Percentiles rank a stretch among this genome's conserved stretches.
Evolutionary conservation across 1,139 yeast species (phyloP).

Genomic region (Diutina rugosa): DNA sequence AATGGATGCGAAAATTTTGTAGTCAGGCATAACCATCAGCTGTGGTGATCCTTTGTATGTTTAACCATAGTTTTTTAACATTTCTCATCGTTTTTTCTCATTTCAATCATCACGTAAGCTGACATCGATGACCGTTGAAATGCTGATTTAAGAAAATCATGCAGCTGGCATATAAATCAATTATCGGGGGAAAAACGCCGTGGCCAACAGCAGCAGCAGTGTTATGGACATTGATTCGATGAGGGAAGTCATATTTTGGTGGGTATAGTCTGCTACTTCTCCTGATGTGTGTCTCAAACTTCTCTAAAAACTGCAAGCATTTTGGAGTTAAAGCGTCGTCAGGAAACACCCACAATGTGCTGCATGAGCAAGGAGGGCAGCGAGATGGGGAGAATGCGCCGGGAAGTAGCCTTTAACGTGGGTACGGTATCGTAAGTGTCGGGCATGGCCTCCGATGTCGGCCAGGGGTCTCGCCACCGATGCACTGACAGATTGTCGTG

Average conservation of each 20-base stretch:
- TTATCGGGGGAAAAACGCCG: not conserved
- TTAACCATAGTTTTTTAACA: too few relatives aligned
- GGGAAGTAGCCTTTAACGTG: too few relatives aligned
- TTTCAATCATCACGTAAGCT: not conserved
- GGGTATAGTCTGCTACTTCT: too few relatives aligned
- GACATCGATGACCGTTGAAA: not conserved
- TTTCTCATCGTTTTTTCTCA: too few relatives aligned
- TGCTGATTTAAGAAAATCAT: not conserved
- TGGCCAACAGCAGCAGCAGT: too few relatives aligned
- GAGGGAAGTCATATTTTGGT: too few relatives aligned
- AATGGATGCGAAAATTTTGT: too few relatives aligned
- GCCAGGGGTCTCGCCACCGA: not conserved
- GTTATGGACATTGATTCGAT: not conserved
- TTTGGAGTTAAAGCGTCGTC: too few relatives aligned
- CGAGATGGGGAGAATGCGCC: not conserved
- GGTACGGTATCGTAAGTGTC: not conserved
- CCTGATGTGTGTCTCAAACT: too few relatives aligned
- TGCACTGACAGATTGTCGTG: not conserved
- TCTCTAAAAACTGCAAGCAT: too few relatives aligned
- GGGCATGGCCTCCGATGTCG: not conserved
- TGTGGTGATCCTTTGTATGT: too few relatives aligned
- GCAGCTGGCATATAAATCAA: not conserved
- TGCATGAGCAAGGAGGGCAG: not conserved
- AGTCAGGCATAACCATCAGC: too few relatives aligned
- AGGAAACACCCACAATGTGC: not conserved